These are phyloP conservation scores for Leccinellum rugosiceps DNA, from an alignment of 768 basidiomycete species.

Conservation along the genomic window DNA sequence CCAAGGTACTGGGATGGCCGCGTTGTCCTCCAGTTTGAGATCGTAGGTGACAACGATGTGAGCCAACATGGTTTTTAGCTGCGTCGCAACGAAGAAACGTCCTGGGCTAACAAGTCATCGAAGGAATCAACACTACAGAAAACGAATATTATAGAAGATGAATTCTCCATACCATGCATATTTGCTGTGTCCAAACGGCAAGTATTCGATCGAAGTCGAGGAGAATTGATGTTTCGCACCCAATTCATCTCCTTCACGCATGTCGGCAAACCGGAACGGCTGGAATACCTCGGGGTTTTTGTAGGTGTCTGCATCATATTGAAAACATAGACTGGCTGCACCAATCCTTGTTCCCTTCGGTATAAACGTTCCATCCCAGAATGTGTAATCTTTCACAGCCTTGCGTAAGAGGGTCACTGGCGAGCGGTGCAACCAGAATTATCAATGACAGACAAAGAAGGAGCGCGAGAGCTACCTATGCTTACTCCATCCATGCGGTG, in stretches of 20 bases:
- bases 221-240: not conserved
- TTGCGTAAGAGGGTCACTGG: not conserved
- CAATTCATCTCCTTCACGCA: not conserved
- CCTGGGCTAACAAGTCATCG: not conserved
- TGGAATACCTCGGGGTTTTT: not conserved
- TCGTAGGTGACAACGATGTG: not conserved
- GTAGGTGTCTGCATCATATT: not conserved
- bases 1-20: not conserved
- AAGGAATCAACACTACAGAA: not conserved
- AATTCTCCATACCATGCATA: not conserved
- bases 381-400: not conserved
- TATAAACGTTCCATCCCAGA: not conserved
- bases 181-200: not conserved
- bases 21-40: not conserved
- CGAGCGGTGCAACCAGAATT: no score
- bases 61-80: not conserved
- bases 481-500: slow-evolving; percentile 5
- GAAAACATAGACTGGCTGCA: not conserved
- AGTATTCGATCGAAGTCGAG: not conserved
- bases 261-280: not conserved
- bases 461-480: not conserved
- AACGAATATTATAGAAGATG: not conserved
- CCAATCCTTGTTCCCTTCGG: not conserved
- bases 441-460: not conserved
- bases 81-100: not conserved